Conservation (phyloP, 306 rosid genomes). For the Hippophae gyantsensis region DNA sequence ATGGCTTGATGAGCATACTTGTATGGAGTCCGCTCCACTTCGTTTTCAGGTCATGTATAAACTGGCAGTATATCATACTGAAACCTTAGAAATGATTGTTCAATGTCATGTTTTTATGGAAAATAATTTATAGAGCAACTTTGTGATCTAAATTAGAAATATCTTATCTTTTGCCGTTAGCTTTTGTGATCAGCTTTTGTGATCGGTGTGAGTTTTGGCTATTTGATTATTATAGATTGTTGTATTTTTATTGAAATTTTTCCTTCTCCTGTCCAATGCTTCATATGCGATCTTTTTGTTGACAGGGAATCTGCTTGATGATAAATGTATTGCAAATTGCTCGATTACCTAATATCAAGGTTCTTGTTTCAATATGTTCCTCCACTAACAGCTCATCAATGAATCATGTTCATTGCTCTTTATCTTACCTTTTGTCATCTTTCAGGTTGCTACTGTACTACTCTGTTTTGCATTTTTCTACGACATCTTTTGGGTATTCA, state of each 20-base stretch:
- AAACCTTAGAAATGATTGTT: no score
- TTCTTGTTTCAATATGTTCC: slow-evolving; percentile 19
- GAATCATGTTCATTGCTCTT: slow-evolving; percentile 3
- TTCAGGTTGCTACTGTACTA: slow-evolving; percentile 95
- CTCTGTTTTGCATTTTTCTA: slow-evolving; percentile 90
- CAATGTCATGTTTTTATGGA: no score
- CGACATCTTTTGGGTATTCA: slow-evolving; percentile 96
- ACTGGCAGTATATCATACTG: no score
- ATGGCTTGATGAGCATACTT: no score
- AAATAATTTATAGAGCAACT: no score
- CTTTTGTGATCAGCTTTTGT: no score
- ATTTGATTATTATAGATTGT: no score
- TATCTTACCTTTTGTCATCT: slow-evolving; percentile 4
- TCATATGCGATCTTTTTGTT: slow-evolving; percentile 29
- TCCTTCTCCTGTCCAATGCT: slow-evolving; percentile 11
- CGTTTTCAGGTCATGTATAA: no score
- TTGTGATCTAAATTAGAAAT: no score
- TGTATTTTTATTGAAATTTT: neutral
- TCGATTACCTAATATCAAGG: slow-evolving; percentile 92
- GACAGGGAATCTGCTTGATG: slow-evolving; percentile 95
- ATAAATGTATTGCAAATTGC: slow-evolving; percentile 87
- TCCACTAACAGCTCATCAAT: slow-evolving; percentile 5
- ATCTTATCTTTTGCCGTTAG: no score
- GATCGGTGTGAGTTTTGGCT: no score
- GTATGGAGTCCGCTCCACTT: no score